These are phyloP conservation scores for Eutrema heterophyllum DNA, from an alignment of 345 rosid species.

Conservation along the genomic window DNA sequence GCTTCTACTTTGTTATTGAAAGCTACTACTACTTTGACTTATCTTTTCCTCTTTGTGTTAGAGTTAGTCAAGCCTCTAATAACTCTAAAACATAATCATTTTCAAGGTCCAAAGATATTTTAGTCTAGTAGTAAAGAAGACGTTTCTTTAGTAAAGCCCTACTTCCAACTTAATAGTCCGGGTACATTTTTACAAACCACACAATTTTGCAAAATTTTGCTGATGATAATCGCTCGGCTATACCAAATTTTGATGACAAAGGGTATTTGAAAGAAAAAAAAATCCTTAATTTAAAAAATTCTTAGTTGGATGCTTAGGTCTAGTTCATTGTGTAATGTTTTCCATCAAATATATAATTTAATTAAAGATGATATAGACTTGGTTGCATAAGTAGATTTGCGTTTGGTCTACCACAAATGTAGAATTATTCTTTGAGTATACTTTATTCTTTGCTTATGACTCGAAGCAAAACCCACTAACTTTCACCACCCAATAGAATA, in stretches of 20 bases:
- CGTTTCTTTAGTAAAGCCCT: slow-evolving; percentile 1
- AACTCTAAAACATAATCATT: background rate
- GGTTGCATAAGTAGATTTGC: slow-evolving; percentile 17
- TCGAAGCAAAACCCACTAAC: slow-evolving; percentile 32
- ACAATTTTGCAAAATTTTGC: background rate
- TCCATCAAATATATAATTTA: background rate
- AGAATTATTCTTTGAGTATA: slow-evolving; percentile 27
- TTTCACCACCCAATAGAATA: slow-evolving; percentile 32
- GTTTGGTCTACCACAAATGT: slow-evolving; percentile 30
- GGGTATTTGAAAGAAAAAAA: background rate
- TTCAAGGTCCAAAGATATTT: slow-evolving; percentile 6
- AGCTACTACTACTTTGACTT: slow-evolving; percentile 18
- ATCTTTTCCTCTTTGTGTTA: background rate
- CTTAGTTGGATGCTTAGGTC: background rate
- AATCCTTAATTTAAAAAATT: background rate
- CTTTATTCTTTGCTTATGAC: slow-evolving; percentile 31
- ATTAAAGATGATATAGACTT: background rate
- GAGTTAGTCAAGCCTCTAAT: slow-evolving; percentile 14
- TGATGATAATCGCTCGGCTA: background rate
- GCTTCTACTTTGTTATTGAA: slow-evolving; percentile 6
- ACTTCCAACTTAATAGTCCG: background rate
- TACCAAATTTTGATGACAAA: background rate
- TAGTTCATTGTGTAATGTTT: background rate
- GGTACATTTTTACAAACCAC: background rate
- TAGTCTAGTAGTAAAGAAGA: slow-evolving; percentile 11